phyloP scores from a whole-genome alignment of 345 rosid species.

The Heritiera littoralis region DNA sequence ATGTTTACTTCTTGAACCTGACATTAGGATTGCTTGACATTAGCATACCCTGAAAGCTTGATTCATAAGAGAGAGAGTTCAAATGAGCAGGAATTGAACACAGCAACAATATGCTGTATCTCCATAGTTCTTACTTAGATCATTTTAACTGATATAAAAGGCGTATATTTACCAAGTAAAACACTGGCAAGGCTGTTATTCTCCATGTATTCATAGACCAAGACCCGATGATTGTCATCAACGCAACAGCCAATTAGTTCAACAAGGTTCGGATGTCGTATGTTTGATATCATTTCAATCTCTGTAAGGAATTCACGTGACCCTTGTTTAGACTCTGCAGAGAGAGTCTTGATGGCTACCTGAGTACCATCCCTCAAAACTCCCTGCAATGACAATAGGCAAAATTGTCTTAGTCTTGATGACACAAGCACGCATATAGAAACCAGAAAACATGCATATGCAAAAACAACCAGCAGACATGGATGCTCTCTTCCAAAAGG shows the following conservation, averaged over 20 bases:
- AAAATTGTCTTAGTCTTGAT: not conserved
- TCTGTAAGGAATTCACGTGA: constrained; percentile 60
- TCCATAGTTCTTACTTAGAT: not conserved
- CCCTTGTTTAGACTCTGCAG: constrained; percentile 70
- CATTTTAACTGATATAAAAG: not conserved
- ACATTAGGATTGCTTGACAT: constrained; percentile 10
- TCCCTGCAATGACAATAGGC: constrained; percentile 43
- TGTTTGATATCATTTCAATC: constrained; percentile 54
- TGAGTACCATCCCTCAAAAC: constrained; percentile 53
- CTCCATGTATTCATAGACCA: constrained; percentile 69
- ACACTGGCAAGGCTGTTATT: constrained; percentile 66
- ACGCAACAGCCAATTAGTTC: constrained; percentile 67
- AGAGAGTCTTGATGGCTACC: constrained; percentile 60
- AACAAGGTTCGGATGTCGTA: constrained; percentile 64
- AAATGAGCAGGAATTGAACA: not conserved
- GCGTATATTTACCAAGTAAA: constrained; percentile 48
- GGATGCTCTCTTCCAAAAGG: not conserved
- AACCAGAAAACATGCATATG: not conserved
- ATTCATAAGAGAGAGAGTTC: too few species aligned
- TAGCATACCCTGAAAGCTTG: not conserved
- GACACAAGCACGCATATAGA: too few species aligned
- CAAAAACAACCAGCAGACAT: not conserved
- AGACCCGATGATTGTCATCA: constrained; percentile 49
- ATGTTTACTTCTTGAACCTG: constrained; percentile 60
- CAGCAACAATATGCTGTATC: not conserved